Conservation (phyloP, 768 basidiomycete genomes). For the Rhodotorula kratochvilovae region DNA sequence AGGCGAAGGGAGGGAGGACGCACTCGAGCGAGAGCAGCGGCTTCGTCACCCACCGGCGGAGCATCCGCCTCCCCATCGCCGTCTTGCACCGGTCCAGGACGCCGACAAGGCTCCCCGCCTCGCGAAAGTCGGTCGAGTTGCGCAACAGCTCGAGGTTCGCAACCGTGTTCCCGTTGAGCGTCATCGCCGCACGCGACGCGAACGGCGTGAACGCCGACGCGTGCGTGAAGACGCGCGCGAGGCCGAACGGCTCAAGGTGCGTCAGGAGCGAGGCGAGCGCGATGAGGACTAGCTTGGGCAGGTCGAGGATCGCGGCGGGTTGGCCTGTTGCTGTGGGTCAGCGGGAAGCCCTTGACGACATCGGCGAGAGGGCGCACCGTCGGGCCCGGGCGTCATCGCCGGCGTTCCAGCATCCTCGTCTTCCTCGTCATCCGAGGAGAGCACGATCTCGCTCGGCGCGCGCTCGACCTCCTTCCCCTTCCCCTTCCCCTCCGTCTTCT, state of each 20-base stretch:
- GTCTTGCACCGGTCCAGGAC: conserved; percentile 82
- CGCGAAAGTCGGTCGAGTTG: conserved; percentile 75
- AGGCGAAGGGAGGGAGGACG: conserved; percentile 45
- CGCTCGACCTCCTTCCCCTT: conserved; percentile 6
- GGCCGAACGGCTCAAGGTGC: conserved; percentile 66
- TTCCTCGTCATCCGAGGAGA: conserved; percentile 46
- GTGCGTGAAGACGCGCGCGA: conserved; percentile 67
- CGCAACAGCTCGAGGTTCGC: conserved; percentile 85
- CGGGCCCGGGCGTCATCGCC: neutral
- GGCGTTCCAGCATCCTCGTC: neutral
- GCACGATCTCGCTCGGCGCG: conserved; percentile 39
- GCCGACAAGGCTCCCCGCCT: conserved; percentile 73
- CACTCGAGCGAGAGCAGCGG: conserved; percentile 60
- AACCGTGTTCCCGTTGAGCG: conserved; percentile 80
- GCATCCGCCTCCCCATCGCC: conserved; percentile 75
- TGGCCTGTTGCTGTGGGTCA: neutral
- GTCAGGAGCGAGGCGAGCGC: conserved; percentile 68
- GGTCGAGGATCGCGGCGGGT: conserved; percentile 59
- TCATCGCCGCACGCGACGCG: conserved; percentile 72
- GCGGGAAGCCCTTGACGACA: neutral
- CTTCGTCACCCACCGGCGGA: conserved; percentile 79
- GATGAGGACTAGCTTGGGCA: conserved; percentile 60
- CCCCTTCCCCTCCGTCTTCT: neutral
- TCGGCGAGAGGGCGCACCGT: neutral
- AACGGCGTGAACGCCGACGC: conserved; percentile 51